These are phyloP conservation scores for Apodospora peruviana DNA, from an alignment of 495 filamentous ascomycete genomes.

Conservation along the genomic window DNA sequence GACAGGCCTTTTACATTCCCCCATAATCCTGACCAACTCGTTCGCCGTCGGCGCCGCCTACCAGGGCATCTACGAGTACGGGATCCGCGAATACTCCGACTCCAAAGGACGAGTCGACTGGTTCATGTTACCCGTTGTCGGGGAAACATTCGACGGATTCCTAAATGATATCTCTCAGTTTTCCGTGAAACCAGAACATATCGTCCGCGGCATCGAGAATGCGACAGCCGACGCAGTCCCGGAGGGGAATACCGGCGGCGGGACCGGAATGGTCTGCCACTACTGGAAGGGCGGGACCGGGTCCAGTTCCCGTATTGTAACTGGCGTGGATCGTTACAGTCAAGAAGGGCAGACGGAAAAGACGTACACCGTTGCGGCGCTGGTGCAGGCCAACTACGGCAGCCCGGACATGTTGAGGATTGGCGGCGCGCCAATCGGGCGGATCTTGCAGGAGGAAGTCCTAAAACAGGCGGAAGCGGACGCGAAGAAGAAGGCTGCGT, in stretches of 20 bases:
- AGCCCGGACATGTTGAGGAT: constrained; percentile 36
- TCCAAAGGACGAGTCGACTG: constrained; percentile 32
- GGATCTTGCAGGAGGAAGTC: constrained; percentile 17
- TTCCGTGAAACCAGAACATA: constrained; percentile 35
- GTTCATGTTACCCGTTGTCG: constrained; percentile 46
- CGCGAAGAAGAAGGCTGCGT: constrained; percentile 17
- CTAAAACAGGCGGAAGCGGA: constrained; percentile 23
- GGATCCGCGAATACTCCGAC: constrained; percentile 32
- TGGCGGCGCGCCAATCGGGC: constrained; percentile 45
- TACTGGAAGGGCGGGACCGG: constrained; percentile 50
- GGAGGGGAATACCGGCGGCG: constrained; percentile 49
- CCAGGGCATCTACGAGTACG: constrained; percentile 44
- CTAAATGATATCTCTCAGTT: constrained; percentile 41
- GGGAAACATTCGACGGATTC: constrained; percentile 48
- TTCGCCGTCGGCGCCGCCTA: constrained; percentile 44
- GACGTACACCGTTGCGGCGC: constrained; percentile 43
- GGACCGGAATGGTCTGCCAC: constrained; percentile 49
- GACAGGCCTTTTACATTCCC: constrained; percentile 43
- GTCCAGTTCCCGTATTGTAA: constrained; percentile 39
- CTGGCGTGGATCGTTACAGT: constrained; percentile 21
- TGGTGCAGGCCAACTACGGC: constrained; percentile 52
- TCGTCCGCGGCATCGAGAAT: constrained; percentile 37
- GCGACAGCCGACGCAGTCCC: constrained; percentile 33
- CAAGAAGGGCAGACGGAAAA: constrained; percentile 18
- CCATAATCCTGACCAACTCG: constrained; percentile 47